A percentile compares a stretch with the other conserved stretches of the same genome.
Evolutionary conservation across 139 green algal genomes (phyloP).

Genomic region (Coelastrella sp.): DNA sequence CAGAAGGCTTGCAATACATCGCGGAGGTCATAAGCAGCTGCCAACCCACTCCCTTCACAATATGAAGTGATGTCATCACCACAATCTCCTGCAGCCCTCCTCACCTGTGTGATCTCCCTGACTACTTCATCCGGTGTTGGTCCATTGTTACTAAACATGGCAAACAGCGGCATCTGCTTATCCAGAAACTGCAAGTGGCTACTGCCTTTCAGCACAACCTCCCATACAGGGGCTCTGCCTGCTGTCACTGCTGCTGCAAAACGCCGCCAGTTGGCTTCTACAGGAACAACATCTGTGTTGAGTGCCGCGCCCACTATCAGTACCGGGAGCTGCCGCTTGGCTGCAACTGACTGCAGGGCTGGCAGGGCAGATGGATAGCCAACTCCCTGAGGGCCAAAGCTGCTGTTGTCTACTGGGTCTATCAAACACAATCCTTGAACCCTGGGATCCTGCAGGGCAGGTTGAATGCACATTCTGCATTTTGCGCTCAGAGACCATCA

Average conservation of each 20-base stretch:
- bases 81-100: neutral
- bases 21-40: no score
- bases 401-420: constrained; percentile 65
- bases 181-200: constrained; percentile 65
- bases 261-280: constrained; percentile 21
- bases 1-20: neutral
- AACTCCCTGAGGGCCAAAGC: constrained; percentile 52
- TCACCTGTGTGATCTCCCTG: constrained; percentile 26
- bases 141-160: constrained; percentile 42
- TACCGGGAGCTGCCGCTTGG: constrained; percentile 45
- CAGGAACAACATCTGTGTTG: constrained; percentile 47
- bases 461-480: neutral
- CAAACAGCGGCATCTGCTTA: constrained; percentile 32
- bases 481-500: neutral
- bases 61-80: no score
- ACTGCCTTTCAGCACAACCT: constrained; percentile 48
- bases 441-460: constrained; percentile 42
- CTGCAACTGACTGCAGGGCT: constrained; percentile 40
- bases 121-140: constrained; percentile 55
- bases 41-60: no score
- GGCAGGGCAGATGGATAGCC: constrained; percentile 29
- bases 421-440: constrained; percentile 59
- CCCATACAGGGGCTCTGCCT: constrained; percentile 45
- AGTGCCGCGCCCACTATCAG: constrained; percentile 57
- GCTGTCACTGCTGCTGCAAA: constrained; percentile 30